A percentile compares a stretch with the other conserved stretches of the same genome.
phyloP scores from a whole-genome alignment of 2,329 filamentous ascomycete genomes.

The Microdochium paspali region DNA sequence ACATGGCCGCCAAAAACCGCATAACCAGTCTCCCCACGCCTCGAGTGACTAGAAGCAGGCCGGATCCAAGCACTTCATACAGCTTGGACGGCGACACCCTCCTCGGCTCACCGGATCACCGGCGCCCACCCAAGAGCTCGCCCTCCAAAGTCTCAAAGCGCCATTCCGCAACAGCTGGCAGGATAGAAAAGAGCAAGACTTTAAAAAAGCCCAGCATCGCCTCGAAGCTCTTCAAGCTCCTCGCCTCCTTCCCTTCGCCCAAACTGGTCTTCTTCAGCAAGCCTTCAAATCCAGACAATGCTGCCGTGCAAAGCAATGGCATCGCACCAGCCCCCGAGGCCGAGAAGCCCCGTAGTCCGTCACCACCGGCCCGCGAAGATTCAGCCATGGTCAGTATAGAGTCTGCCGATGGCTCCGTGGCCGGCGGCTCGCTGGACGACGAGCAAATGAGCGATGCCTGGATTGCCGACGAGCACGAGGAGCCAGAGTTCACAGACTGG shows the following conservation, averaged over 20 bases:
- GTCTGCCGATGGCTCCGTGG: not conserved
- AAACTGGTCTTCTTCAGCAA: not conserved
- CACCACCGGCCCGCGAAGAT: not conserved
- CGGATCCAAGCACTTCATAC: not conserved
- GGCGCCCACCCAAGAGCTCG: not conserved
- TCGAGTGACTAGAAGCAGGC: not conserved
- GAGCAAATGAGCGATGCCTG: not conserved
- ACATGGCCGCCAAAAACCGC: not conserved
- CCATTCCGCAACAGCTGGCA: not conserved
- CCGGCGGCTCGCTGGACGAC: not conserved
- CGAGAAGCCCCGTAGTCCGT: no score
- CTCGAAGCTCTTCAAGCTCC: not conserved
- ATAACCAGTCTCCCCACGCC: not conserved
- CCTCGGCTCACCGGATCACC: not conserved
- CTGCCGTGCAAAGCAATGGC: not conserved
- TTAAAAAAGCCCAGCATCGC: not conserved
- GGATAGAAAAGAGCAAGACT: not conserved
- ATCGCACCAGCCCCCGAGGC: not conserved
- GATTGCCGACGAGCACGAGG: constrained; percentile 5
- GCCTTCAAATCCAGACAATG: not conserved
- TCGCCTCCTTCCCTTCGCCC: not conserved
- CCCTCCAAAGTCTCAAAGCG: not conserved
- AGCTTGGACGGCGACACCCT: not conserved
- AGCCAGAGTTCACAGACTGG: constrained; percentile 10
- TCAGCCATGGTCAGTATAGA: not conserved